These are phyloP conservation scores for Chytridium lagenaria DNA, from an alignment of 371 early-diverging fungal genomes.

Conservation along the genomic window DNA sequence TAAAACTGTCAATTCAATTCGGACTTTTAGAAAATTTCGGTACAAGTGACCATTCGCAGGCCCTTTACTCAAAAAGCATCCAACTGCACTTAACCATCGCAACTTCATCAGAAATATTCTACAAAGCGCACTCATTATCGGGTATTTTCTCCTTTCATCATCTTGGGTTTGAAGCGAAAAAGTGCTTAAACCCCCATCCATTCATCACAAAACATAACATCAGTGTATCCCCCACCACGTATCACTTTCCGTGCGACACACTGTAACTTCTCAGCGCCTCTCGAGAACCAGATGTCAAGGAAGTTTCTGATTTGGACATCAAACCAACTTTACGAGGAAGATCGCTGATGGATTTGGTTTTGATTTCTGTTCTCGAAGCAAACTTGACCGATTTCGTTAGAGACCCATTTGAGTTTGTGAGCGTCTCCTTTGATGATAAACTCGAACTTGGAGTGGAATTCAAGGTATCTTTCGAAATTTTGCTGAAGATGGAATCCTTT, in stretches of 20 bases:
- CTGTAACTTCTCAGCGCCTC: neutral
- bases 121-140: too few species aligned
- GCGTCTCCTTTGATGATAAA: slow-evolving; percentile 9
- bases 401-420: neutral
- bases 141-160: too few species aligned
- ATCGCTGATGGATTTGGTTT: slow-evolving; percentile 8
- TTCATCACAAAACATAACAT: neutral
- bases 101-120: too few species aligned
- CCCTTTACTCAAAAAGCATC: too few species aligned
- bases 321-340: slow-evolving; percentile 12
- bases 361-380: neutral
- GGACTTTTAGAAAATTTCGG: neutral
- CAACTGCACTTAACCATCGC: too few species aligned
- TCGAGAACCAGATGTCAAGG: neutral
- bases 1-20: too few species aligned
- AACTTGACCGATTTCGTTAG: slow-evolving; percentile 10
- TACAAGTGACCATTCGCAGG: too few species aligned
- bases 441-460: neutral
- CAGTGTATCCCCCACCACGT: too few species aligned
- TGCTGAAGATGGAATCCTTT: slow-evolving; percentile 17
- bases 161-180: too few species aligned
- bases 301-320: slow-evolving; percentile 2
- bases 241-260: neutral
- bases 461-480: slow-evolving; percentile 7
- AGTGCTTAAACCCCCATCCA: too few species aligned